phyloP scores from a whole-genome alignment of 2,329 filamentous ascomycete genomes.

The Teratosphaeria gauchensis region DNA sequence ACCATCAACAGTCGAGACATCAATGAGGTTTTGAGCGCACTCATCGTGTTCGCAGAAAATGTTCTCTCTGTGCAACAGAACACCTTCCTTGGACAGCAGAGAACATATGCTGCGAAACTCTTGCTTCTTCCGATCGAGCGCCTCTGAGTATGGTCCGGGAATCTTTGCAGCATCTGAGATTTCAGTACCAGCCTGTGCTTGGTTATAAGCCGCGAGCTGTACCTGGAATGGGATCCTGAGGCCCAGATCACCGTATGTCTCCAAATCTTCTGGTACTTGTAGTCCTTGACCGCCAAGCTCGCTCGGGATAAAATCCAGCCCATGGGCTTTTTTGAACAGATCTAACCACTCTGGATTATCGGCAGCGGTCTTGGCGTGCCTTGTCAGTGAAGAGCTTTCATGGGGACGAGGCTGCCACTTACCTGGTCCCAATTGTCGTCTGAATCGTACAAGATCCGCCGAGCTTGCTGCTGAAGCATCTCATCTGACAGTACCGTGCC shows the following conservation, averaged over 20 bases:
- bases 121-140: conserved; percentile 4
- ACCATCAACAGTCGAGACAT: conserved; percentile 13
- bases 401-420: conserved; percentile 26
- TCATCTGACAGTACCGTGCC: conserved; percentile 38
- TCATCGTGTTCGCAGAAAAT: conserved; percentile 15
- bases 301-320: conserved; percentile 28
- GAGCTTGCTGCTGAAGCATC: conserved; percentile 39
- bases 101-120: conserved; percentile 12
- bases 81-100: conserved; percentile 13
- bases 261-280: conserved; percentile 25
- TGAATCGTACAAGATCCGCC: conserved; percentile 38
- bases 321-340: conserved; percentile 41
- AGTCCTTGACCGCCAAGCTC: conserved; percentile 22
- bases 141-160: conserved; percentile 8
- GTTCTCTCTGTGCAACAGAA: conserved; percentile 10
- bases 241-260: conserved; percentile 27
- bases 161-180: conserved; percentile 6
- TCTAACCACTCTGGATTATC: conserved; percentile 38
- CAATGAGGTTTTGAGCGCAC: conserved; percentile 17
- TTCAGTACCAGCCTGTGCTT: conserved; percentile 8
- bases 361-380: conserved; percentile 22
- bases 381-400: conserved; percentile 35
- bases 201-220: conserved; percentile 22
- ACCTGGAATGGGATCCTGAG: conserved; percentile 26
- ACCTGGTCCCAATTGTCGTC: conserved; percentile 38